These are phyloP conservation scores for Heterobasidion irregulare DNA, from an alignment of 1,284 basidiomycete genomes.

Conservation along the genomic window DNA sequence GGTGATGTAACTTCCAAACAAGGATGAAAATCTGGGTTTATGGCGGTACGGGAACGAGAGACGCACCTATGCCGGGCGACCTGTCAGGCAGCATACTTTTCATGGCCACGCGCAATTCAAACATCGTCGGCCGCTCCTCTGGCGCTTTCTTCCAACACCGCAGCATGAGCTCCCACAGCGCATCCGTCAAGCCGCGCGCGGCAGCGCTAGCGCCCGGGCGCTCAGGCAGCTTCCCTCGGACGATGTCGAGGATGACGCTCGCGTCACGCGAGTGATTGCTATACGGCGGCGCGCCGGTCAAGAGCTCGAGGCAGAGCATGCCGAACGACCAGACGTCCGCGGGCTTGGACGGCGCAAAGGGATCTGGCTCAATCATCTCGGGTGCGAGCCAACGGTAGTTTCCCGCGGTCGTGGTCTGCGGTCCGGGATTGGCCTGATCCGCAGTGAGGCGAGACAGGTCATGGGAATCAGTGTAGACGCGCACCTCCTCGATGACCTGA, in stretches of 20 bases:
- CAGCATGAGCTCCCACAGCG: slow-evolving; percentile 30
- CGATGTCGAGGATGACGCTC: slow-evolving; percentile 22
- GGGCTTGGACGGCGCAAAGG: slow-evolving; percentile 22
- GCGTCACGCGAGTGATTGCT: slow-evolving; percentile 19
- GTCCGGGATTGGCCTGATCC: neutral
- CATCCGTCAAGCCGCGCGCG: slow-evolving; percentile 23
- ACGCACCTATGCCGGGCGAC: too few species aligned
- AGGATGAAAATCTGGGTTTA: too few species aligned
- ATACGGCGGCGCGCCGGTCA: slow-evolving; percentile 31
- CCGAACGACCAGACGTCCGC: slow-evolving; percentile 38
- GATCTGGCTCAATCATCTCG: slow-evolving; percentile 17
- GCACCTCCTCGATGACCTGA: slow-evolving; percentile 25
- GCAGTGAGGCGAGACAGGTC: neutral
- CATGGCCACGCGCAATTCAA: slow-evolving; percentile 15
- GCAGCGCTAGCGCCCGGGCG: slow-evolving; percentile 16
- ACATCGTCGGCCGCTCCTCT: slow-evolving; percentile 28
- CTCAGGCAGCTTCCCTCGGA: slow-evolving; percentile 21
- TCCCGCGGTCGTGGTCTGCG: slow-evolving; percentile 13
- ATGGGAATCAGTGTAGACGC: neutral
- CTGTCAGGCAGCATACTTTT: neutral
- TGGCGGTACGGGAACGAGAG: too few species aligned
- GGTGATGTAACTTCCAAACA: too few species aligned
- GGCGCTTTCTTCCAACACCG: slow-evolving; percentile 31
- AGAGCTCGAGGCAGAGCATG: slow-evolving; percentile 34
- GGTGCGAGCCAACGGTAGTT: slow-evolving; percentile 30